Percentiles rank a stretch among this genome's conserved stretches.
phyloP scores from a whole-genome alignment of 2,329 filamentous ascomycete genomes.

The Scortechinia acanthostroma region DNA sequence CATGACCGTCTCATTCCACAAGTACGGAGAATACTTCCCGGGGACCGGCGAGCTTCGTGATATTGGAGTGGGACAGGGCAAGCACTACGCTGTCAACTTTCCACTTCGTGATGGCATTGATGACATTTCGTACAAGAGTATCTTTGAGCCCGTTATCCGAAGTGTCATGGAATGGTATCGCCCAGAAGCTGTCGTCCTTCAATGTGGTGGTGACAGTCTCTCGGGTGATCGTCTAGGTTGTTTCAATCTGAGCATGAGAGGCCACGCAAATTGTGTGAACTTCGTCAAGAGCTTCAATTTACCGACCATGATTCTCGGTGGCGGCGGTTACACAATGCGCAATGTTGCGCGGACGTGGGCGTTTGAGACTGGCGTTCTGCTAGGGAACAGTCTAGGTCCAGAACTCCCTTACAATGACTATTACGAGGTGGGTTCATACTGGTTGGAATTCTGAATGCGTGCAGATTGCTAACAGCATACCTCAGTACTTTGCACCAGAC shows the following conservation, averaged over 20 bases:
- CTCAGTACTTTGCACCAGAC: slow-evolving; percentile 80
- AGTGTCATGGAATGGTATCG: slow-evolving; percentile 82
- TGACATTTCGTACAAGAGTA: slow-evolving; percentile 78
- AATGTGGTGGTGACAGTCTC: slow-evolving; percentile 91
- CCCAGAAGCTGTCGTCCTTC: slow-evolving; percentile 85
- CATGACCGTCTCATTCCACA: slow-evolving; percentile 90
- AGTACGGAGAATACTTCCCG: slow-evolving; percentile 94
- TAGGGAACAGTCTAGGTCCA: slow-evolving; percentile 73
- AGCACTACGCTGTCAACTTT: slow-evolving; percentile 86
- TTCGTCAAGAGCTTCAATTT: slow-evolving; percentile 81
- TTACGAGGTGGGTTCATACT: slow-evolving; percentile 58
- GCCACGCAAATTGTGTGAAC: slow-evolving; percentile 87
- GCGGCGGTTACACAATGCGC: slow-evolving; percentile 92
- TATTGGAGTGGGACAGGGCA: slow-evolving; percentile 79
- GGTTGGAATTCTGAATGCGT: too few relatives aligned
- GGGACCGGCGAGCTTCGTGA: slow-evolving; percentile 83
- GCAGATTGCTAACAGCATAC: slow-evolving; percentile 12
- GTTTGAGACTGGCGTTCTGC: slow-evolving; percentile 85
- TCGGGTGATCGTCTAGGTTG: slow-evolving; percentile 90
- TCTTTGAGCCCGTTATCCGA: slow-evolving; percentile 85
- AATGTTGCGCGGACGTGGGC: slow-evolving; percentile 97
- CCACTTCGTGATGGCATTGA: slow-evolving; percentile 88
- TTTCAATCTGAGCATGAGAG: slow-evolving; percentile 95
- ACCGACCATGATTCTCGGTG: slow-evolving; percentile 86
- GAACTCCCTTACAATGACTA: slow-evolving; percentile 96